Evolutionary conservation across 257 asterid species (phyloP).

Genomic region (Anisodus acutangulus): DNA sequence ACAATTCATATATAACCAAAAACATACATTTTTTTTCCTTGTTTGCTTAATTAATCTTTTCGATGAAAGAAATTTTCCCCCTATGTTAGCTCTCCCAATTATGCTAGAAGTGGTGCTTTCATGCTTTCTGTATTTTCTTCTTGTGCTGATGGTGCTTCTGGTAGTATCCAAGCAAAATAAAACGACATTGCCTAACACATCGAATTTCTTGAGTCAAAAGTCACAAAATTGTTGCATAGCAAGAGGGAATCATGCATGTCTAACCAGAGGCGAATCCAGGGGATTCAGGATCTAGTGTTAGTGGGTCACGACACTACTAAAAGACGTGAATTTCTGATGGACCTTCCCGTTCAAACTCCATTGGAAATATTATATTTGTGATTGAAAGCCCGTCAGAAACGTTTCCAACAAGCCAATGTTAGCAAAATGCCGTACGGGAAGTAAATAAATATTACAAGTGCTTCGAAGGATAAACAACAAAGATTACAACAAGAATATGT

Average conservation of each 20-base stretch:
- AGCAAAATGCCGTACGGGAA: no score
- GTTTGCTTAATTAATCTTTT: not conserved
- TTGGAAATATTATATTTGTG: no score
- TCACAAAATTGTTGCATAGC: not conserved
- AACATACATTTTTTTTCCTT: no score
- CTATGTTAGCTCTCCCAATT: not conserved
- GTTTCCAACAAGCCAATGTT: no score
- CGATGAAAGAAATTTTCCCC: not conserved
- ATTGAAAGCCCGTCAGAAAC: no score
- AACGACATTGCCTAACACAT: slow-evolving; percentile 60
- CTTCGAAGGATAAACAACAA: no score
- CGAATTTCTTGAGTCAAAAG: slow-evolving; percentile 14
- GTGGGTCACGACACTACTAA: not conserved
- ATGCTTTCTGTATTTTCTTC: slow-evolving; percentile 46
- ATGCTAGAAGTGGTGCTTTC: slow-evolving; percentile 67
- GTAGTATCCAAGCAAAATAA: slow-evolving; percentile 64
- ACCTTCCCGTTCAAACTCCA: no score
- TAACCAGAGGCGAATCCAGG: not conserved
- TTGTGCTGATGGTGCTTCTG: slow-evolving; percentile 47
- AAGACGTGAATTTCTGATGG: no score
- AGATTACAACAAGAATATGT: no score
- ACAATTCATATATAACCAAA: no score
- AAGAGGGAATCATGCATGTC: not conserved
- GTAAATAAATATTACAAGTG: no score
- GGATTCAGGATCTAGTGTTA: not conserved